A percentile compares a stretch with the other conserved stretches of the same genome.
These are phyloP conservation scores for Syzygium jambos DNA, from an alignment of 345 rosid genomes.

Conservation along the genomic window DNA sequence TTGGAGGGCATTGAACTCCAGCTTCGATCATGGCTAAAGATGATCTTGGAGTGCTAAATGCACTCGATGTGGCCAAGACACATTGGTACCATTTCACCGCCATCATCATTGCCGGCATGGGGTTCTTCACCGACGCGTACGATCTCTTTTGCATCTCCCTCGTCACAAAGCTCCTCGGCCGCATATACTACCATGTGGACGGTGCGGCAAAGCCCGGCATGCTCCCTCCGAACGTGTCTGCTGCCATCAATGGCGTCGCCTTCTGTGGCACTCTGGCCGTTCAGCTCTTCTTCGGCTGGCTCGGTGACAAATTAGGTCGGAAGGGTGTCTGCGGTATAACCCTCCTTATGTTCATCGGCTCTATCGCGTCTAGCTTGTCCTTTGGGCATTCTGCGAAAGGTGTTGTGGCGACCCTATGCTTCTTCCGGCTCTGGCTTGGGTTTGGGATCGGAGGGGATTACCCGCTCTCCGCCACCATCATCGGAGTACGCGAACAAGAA, in stretches of 20 bases:
- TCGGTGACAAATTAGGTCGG: conserved; percentile 54
- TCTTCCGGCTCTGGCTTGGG: conserved; percentile 58
- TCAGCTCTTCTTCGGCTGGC: conserved; percentile 48
- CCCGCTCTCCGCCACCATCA: conserved; percentile 70
- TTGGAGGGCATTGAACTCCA: not conserved
- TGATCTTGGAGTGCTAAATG: conserved; percentile 24
- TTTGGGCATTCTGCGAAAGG: conserved; percentile 33
- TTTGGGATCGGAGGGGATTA: conserved; percentile 76
- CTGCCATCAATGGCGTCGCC: conserved; percentile 32
- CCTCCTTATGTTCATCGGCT: conserved; percentile 50
- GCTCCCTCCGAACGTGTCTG: conserved; percentile 5
- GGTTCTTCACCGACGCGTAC: conserved; percentile 55
- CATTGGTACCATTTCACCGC: conserved; percentile 59
- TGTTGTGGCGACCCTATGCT: conserved; percentile 42
- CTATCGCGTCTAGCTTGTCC: conserved; percentile 56
- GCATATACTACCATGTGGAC: conserved; percentile 24
- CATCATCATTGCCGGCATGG: conserved; percentile 55
- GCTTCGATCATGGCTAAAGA: conserved; percentile 16
- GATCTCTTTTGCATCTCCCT: conserved; percentile 58
- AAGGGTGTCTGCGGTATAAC: conserved; percentile 50
- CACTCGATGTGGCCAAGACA: conserved; percentile 43
- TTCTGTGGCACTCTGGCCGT: conserved; percentile 54
- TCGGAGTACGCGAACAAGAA: conserved; percentile 73
- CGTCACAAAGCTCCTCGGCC: conserved; percentile 26
- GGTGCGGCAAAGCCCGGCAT: not conserved